Conservation (phyloP, 2,329 filamentous ascomycete species). For the Diaporthe batatas region DNA sequence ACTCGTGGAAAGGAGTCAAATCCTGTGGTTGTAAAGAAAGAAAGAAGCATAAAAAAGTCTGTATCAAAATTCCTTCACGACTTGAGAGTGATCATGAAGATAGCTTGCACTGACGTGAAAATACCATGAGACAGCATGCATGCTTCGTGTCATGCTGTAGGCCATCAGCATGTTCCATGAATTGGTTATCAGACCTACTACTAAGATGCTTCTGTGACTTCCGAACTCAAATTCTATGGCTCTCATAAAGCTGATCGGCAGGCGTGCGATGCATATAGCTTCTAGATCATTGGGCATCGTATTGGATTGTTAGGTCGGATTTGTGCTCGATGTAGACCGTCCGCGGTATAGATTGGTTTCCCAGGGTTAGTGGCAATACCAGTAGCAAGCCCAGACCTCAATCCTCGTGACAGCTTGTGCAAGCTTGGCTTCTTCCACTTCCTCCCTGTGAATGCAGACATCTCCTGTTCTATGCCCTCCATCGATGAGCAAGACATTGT, state of each 20-base stretch:
- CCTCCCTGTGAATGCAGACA: not conserved
- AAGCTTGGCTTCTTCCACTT: not conserved
- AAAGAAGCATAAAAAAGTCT: not conserved
- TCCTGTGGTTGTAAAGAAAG: not conserved
- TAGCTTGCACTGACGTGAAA: not conserved
- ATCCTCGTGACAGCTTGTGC: not conserved
- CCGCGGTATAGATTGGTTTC: not conserved
- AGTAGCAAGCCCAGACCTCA: not conserved
- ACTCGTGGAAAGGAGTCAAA: not conserved
- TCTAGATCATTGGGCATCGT: not conserved
- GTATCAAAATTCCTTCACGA: not conserved
- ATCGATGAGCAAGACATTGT: not conserved
- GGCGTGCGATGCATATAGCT: not conserved
- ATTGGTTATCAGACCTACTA: not conserved
- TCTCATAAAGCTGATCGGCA: constrained; percentile 1
- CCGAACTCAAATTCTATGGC: not conserved
- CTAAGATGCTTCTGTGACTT: not conserved
- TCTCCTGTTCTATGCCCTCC: not conserved
- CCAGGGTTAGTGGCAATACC: not conserved
- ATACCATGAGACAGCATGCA: not conserved
- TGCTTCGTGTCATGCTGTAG: not conserved
- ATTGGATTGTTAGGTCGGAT: not conserved
- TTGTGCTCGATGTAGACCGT: not conserved
- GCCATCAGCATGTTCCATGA: not conserved
- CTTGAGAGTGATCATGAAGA: not conserved